phyloP scores from a whole-genome alignment of 129 eudicot species.

The Silybum marianum region DNA sequence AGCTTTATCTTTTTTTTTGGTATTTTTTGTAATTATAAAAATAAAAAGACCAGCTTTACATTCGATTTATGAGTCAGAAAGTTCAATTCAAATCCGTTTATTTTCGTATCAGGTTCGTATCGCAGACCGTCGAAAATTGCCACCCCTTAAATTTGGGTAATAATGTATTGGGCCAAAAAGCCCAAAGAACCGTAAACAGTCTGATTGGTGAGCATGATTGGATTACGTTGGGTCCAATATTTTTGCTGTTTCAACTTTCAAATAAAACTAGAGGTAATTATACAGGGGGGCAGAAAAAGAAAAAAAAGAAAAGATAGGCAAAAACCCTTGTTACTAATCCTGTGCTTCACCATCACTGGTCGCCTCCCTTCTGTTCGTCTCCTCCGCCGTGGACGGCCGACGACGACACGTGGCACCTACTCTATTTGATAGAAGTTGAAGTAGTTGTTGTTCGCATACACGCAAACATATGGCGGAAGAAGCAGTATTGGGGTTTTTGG shows the following conservation, averaged over 20 bases:
- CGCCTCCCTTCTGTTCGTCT: slow-evolving; percentile 1
- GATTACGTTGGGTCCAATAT: not conserved
- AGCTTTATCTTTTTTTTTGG: too few relatives aligned
- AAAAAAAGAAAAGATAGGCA: not conserved
- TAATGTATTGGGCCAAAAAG: not conserved
- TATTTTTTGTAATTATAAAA: too few relatives aligned
- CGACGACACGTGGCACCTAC: not conserved
- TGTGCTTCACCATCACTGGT: not conserved
- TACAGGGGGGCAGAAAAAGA: not conserved
- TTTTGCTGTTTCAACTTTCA: not conserved
- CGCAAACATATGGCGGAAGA: slow-evolving; percentile 71
- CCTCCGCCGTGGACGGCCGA: slow-evolving; percentile 17
- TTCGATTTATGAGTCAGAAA: too few relatives aligned
- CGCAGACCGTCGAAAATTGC: too few relatives aligned
- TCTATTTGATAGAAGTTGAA: not conserved
- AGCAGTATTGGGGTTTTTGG: slow-evolving; percentile 64
- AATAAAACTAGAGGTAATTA: slow-evolving; percentile 3
- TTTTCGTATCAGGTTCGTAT: too few relatives aligned
- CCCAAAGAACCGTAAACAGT: not conserved
- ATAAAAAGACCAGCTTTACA: too few relatives aligned
- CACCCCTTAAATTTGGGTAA: too few relatives aligned
- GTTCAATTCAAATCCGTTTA: too few relatives aligned
- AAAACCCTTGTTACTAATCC: slow-evolving; percentile 9
- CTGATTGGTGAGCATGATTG: not conserved
- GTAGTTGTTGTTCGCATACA: not conserved